Base-by-base conservation (phyloP, 163 green algal species). In the Chloromonas sp. region DNA sequence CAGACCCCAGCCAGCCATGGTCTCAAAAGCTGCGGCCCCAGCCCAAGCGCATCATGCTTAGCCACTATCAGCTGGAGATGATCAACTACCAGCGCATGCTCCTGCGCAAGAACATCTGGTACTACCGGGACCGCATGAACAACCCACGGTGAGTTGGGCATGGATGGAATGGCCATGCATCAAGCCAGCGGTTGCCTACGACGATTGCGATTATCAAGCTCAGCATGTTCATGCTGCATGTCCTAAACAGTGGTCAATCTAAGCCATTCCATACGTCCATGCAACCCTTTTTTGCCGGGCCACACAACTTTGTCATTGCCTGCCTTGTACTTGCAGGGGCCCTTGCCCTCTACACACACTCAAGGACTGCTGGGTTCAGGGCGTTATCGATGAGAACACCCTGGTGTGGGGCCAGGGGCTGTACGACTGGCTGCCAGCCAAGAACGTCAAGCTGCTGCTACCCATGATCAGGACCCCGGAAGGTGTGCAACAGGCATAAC, bases 331-430 rank as follows among this genome's bases (percentile, higher is more conserved):
- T 36, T n/a, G 82, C 82, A 84, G 97, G 70, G 97, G 97, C 1
- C 97, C 97, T n/a, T 98, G 95, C 91, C 93, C 93, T 36, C 85
- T 99, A 77, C 93, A 95, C 57, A 91, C 96, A 8, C 87, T 99
- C 79, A 94, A 95, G 59, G 94, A 98, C 87, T 92, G 89, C 36
- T 99, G 96, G 96, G 93, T 97, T 60, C 91, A 96, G 81, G 97
- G 96, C 60, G 89, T 98, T 14, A 96, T 99, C 59, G 97, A 98
- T 87, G 95, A 98, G 85, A 95, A 98, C 91, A 99, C 97, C 76
- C 91, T 99, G 71, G 91, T 99, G 77, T 99, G 96, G 96, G 96
- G 96, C 58, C 94, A 98, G 84, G 96, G 97, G 8, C 91, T 99
- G 15, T 89, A 90, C 13, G 96, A 99, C 88, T 99, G 94, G 92